Evolutionary conservation across 768 basidiomycete species (phyloP), one percentile per base, ranked within the genome.

Genomic region (Candolleomyces aberdarensis): DNA sequence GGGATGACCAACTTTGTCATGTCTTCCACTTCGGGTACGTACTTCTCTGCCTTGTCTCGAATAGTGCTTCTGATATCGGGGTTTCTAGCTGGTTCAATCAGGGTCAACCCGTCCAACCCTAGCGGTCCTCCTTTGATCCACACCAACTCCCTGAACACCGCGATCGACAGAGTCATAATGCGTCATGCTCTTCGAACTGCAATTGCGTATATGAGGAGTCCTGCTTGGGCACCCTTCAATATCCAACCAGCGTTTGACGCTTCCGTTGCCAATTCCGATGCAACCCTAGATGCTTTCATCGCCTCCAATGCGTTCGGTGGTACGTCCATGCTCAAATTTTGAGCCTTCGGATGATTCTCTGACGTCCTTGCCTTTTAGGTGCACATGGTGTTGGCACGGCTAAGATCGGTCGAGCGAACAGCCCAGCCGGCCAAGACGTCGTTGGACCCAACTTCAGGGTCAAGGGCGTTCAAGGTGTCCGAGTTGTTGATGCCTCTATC

Each of bases 401-500:
- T 22, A 52, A 52, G 51, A 52, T 52, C 29, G 51, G 51, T 13
- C 26, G n/a, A 31, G 51, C 51, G 9, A 52, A 52, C 29, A 52
- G 51, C 29, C 51, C 69, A 9, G 65, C 64, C 9, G 67, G 71
- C 0, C 70, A 70, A n/a, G 75, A 73, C 13, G 75, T 75, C 40
- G 71, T 75, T 8, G 70, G 74, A 57, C 67, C 75, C 1, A 63
- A 73, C 54, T 59, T 78, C 13, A 56, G 36, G n/a, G 68, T 76
- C 17, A 75, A 76, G 61, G 69, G 70, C 2, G 65, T 67, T 1
- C 31, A 44, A 3, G 75, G 72, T 10, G 47, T 77, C 47, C 67
- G 76, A 10, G 62, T 77, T 19, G 72, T 77, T 14, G 75, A 77
- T 63, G 71, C 69, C 11, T 74, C 73, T 15, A 65, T 68, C 59